phyloP scores from a whole-genome alignment of 371 early-diverging fungal genomes.

The Apophysomyces sp. region DNA sequence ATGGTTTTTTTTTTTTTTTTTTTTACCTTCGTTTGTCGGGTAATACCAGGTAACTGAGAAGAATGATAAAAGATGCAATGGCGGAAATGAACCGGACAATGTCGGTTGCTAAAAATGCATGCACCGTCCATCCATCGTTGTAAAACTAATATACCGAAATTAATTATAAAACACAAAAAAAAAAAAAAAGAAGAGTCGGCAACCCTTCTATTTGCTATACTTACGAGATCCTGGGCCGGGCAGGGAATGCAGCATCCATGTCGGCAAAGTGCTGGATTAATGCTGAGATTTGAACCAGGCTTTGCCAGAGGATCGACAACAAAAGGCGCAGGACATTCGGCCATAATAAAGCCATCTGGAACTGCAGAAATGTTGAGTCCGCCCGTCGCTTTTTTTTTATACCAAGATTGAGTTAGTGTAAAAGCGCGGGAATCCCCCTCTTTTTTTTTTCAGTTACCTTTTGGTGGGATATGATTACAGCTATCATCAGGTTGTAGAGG shows the following conservation, averaged over 20 bases:
- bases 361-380: constrained; percentile 22
- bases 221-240: constrained; percentile 39
- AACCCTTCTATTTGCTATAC: constrained; percentile 19
- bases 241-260: constrained; percentile 46
- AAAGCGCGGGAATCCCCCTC: neutral
- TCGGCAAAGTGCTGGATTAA: constrained; percentile 18
- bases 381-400: neutral
- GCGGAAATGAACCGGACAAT: constrained; percentile 55
- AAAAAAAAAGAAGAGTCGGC: constrained; percentile 25
- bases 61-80: constrained; percentile 46
- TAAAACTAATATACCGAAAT: constrained; percentile 34
- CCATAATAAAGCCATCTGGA: constrained; percentile 25
- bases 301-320: constrained; percentile 28
- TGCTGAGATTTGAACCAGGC: constrained; percentile 14
- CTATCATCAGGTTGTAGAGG: constrained; percentile 32
- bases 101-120: constrained; percentile 51
- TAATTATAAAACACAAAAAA: constrained; percentile 19
- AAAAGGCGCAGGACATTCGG: constrained; percentile 43
- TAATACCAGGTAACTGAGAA: constrained; percentile 56
- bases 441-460: constrained; percentile 1
- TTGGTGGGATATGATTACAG: constrained; percentile 41
- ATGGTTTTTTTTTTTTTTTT: neutral
- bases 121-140: constrained; percentile 39
- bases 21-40: constrained; percentile 55
- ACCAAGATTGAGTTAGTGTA: constrained; percentile 7